phyloP scores from a whole-genome alignment of 2,329 filamentous ascomycete genomes.

The Neofusicoccum sp. region DNA sequence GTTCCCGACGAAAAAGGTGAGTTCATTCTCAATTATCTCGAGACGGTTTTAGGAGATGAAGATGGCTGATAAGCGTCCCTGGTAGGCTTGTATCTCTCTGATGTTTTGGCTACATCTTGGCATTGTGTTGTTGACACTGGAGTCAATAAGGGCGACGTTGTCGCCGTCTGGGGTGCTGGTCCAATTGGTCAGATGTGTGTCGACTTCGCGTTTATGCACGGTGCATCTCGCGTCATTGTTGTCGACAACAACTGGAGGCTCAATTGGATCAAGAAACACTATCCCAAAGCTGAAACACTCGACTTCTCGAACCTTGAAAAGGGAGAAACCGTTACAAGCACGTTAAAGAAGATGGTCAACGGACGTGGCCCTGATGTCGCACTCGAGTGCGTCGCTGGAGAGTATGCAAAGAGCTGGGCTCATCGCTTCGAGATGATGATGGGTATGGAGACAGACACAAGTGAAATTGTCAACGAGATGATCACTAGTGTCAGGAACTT shows the following conservation, averaged over 20 bases:
- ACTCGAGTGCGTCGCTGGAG: constrained; percentile 68
- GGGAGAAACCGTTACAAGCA: constrained; percentile 67
- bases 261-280: constrained; percentile 66
- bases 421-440: constrained; percentile 62
- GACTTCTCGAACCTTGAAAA: constrained; percentile 68
- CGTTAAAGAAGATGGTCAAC: constrained; percentile 72
- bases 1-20: constrained; percentile 91
- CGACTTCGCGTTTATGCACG: constrained; percentile 67
- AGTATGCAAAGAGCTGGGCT: constrained; percentile 64
- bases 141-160: constrained; percentile 74
- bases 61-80: too few relatives aligned
- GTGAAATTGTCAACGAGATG: constrained; percentile 80
- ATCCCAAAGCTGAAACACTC: constrained; percentile 67
- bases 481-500: constrained; percentile 70
- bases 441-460: constrained; percentile 82
- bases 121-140: constrained; percentile 82
- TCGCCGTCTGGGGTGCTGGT: constrained; percentile 85
- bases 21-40: too few relatives aligned
- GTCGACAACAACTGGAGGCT: constrained; percentile 73
- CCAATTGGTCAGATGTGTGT: constrained; percentile 82
- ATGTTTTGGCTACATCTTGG: constrained; percentile 79
- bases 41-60: too few relatives aligned
- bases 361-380: constrained; percentile 72
- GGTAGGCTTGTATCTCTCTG: constrained; percentile 75
- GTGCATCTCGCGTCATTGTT: constrained; percentile 74